Evolutionary conservation across 1,139 yeast genomes (phyloP).

Genomic region (Hansenula lynferdii): DNA sequence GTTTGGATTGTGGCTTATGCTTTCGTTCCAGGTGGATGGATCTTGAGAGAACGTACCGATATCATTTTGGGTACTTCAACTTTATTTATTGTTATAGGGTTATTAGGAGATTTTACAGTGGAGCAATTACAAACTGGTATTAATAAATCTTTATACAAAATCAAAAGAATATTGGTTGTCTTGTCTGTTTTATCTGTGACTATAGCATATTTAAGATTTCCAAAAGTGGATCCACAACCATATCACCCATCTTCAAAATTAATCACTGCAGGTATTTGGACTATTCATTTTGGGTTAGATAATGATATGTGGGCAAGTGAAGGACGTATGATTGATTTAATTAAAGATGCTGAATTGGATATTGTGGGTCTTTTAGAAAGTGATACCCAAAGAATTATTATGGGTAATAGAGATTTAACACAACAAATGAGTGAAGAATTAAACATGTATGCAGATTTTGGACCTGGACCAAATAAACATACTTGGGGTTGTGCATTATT

Average conservation of each 20-base stretch:
- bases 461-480: conserved; percentile 97
- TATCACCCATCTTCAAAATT: conserved; percentile 71
- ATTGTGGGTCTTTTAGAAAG: conserved; percentile 87
- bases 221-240: conserved; percentile 57
- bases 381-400: conserved; percentile 89
- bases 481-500: conserved; percentile 96
- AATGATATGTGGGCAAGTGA: conserved; percentile 99
- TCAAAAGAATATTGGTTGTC: conserved; percentile 13
- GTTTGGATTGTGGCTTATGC: conserved; percentile 99
- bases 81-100: conserved; percentile 35
- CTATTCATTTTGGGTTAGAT: conserved; percentile 94
- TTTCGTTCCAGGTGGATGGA: conserved; percentile 91
- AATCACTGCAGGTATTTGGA: conserved; percentile 96
- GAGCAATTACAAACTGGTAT: conserved; percentile 7
- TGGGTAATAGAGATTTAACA: conserved; percentile 93
- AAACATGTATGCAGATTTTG: conserved; percentile 93
- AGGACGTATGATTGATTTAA: conserved; percentile 78
- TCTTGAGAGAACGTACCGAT: conserved; percentile 85
- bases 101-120: conserved; percentile 8
- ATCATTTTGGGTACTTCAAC: conserved; percentile 56
- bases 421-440: conserved; percentile 89
- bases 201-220: conserved; percentile 55
- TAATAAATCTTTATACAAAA: conserved; percentile 10
- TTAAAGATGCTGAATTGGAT: conserved; percentile 82
- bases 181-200: conserved; percentile 24